Evolutionary conservation across 139 green algal genomes (phyloP), one percentile per base, ranked within the genome.

Genomic region (Chlorella ohadii): DNA sequence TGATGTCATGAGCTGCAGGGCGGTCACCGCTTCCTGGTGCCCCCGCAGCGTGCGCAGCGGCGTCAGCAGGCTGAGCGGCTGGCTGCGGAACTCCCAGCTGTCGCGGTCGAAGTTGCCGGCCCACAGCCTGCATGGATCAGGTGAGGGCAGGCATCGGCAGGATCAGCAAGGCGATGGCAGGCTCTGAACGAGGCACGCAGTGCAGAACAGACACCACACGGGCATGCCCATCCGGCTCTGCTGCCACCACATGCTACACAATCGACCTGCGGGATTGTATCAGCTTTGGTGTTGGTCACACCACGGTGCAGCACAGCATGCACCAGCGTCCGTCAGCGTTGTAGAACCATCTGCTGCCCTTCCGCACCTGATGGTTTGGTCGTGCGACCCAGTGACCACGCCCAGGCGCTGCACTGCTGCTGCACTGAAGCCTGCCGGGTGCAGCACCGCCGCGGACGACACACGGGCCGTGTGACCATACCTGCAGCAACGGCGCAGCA

Each of bases 41-140:
- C 79, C 79, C 66, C 79, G 33, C 66, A 85, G 79, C 79, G 79
- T 85, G 66, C 79, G 65, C 44, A 75, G 44, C 36, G 79, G 79
- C 41, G 79, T 85, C 59, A 85, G 79, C 79, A 85, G 79, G 15
- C 15, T 28, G 51, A 78, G 79, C n/a, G n/a, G 57, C 34, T 36
- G 47, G 11, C 17, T 19, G 3, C 33, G 41, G 15, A 57, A 51
- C 44, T 51, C 61, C 41, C 70, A 59, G 64, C 55, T 59, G 16
- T 85, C 79, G 4, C 31, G 34, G 27, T 78, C 79, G 65, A 4
- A 70, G 11, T 78, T 57, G 34, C 28, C 79, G 0, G 56, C 27
- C 55, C 64, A 82, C 34, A 78, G 66, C 67, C 67, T 65, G 67
- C 36, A 39, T 33, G 34, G 15, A 57, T 22, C 28, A n/a, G n/a